Conservation (phyloP, 139 green algal genomes). For the Picochlorum sp. region DNA sequence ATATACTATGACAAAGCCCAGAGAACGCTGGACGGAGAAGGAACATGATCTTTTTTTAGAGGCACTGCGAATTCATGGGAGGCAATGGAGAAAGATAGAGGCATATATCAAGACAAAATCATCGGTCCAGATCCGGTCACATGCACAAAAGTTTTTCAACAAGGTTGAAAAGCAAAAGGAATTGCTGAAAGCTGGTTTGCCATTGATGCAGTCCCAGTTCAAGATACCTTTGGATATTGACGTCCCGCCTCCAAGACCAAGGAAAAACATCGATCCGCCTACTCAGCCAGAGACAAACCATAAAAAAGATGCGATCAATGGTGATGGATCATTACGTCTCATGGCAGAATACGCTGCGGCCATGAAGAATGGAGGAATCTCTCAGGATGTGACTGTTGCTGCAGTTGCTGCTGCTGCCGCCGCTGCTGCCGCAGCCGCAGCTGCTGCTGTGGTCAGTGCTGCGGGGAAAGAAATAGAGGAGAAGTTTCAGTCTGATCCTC, state of each 20-base stretch:
- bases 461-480: conserved; percentile 55
- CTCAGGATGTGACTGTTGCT: conserved; percentile 44
- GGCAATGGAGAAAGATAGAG: conserved; percentile 66
- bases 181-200: conserved; percentile 22
- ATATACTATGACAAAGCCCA: conserved; percentile 71
- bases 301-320: neutral
- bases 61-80: conserved; percentile 68
- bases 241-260: conserved; percentile 81
- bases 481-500: conserved; percentile 51
- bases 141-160: conserved; percentile 90
- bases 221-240: conserved; percentile 35
- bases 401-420: conserved; percentile 56
- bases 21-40: conserved; percentile 77
- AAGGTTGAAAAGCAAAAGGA: conserved; percentile 55
- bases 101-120: conserved; percentile 91
- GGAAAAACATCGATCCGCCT: conserved; percentile 51
- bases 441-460: conserved; percentile 59
- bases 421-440: conserved; percentile 51
- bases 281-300: neutral
- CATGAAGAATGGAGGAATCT: conserved; percentile 1
- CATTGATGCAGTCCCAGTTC: conserved; percentile 15
- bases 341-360: conserved; percentile 1
- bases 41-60: conserved; percentile 87
- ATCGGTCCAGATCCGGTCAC: conserved; percentile 87
- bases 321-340: neutral